A percentile compares a stretch with the other conserved stretches of the same genome.
Conservation (phyloP, 768 basidiomycete species). For the Psilocybe azurescens region DNA sequence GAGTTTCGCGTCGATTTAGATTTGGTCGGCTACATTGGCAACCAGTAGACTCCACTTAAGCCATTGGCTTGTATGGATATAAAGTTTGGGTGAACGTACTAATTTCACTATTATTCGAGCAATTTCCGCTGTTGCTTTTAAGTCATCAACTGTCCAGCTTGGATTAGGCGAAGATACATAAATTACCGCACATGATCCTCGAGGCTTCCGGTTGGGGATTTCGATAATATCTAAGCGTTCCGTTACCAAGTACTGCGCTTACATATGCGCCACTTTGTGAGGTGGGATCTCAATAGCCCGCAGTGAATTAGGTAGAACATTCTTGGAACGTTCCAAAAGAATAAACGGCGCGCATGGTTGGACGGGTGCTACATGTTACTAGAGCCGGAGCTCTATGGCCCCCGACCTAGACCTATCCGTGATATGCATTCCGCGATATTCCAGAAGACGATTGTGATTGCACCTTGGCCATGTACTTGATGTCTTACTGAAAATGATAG, state of each 20-base stretch:
- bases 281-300: background rate
- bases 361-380: background rate
- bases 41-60: background rate
- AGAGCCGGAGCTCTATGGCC: background rate
- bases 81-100: too few relatives aligned
- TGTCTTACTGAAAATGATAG: too few relatives aligned
- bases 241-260: background rate
- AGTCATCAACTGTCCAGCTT: background rate
- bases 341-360: background rate
- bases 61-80: too few relatives aligned
- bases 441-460: too few relatives aligned
- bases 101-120: too few relatives aligned
- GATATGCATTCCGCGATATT: too few relatives aligned
- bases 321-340: background rate
- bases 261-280: background rate
- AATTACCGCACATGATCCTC: background rate
- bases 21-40: slow-evolving; percentile 17
- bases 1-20: slow-evolving; percentile 25
- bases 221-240: background rate
- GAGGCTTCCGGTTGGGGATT: background rate
- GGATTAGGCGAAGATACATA: background rate
- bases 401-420: background rate
- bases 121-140: background rate
- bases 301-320: background rate
- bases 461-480: too few relatives aligned